Percentiles rank a stretch among this genome's conserved stretches.
Conservation (phyloP, 805 yeast genomes). For the Nakazawaea pomicola region DNA sequence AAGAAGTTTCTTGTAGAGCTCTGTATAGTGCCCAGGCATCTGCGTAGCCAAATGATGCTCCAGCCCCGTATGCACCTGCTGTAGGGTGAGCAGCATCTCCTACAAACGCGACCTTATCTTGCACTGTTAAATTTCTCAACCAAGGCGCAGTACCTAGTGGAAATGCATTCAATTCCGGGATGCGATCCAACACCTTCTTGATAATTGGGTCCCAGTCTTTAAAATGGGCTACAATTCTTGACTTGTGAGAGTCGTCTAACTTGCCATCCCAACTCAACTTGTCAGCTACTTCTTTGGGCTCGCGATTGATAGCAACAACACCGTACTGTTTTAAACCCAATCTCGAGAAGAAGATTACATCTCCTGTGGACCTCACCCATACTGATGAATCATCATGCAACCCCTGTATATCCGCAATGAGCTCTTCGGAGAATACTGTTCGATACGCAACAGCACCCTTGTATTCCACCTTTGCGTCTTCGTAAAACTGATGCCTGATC, state of each 20-base stretch:
- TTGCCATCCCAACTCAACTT: background rate
- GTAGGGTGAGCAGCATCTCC: constrained; percentile 4
- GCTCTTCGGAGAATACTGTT: constrained; percentile 11
- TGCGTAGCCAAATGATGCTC: constrained; percentile 1
- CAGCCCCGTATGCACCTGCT: constrained; percentile 1
- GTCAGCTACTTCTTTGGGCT: background rate
- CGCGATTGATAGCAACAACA: background rate
- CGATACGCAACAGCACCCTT: constrained; percentile 15
- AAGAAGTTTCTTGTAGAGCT: background rate
- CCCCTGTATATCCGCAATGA: constrained; percentile 4
- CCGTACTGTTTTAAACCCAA: background rate
- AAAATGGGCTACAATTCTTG: no score
- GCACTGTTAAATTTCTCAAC: no score
- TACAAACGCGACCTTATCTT: background rate
- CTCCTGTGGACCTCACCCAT: background rate
- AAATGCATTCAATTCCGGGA: background rate
- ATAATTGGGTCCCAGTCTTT: background rate
- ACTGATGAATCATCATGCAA: constrained; percentile 13
- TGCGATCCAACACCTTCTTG: background rate
- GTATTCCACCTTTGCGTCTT: constrained; percentile 3
- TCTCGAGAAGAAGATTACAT: background rate
- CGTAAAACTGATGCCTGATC: constrained; percentile 12
- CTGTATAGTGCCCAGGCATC: constrained; percentile 1
- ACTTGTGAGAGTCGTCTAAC: background rate
- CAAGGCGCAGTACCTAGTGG: background rate